phyloP scores from a whole-genome alignment of 1,284 basidiomycete genomes.

The Cryptococcus sp. region DNA sequence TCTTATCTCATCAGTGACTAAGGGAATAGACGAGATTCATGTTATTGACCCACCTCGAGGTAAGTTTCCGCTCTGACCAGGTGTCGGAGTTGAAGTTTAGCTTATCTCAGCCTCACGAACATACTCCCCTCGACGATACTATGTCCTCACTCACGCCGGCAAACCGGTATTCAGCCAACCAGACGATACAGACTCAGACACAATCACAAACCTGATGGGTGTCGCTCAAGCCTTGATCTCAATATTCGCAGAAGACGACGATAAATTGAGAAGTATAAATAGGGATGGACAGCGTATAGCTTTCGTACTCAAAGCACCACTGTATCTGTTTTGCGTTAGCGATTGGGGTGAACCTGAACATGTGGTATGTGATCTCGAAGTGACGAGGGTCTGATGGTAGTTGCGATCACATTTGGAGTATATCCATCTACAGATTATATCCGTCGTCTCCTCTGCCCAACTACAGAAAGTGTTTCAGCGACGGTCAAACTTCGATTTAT shows the following conservation, averaged over 20 bases:
- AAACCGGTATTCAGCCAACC: conserved; percentile 88
- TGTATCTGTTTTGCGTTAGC: conserved; percentile 87
- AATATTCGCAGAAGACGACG: conserved; percentile 72
- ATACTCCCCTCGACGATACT: conserved; percentile 63
- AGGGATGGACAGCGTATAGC: conserved; percentile 69
- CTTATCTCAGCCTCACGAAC: neutral
- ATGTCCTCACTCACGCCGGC: conserved; percentile 87
- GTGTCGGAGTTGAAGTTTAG: neutral
- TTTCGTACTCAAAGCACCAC: conserved; percentile 76
- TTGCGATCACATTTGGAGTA: conserved; percentile 90
- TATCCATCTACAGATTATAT: conserved; percentile 85
- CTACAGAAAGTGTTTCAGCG: conserved; percentile 79
- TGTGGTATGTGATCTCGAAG: conserved; percentile 60
- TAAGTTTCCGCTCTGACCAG: neutral
- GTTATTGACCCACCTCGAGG: conserved; percentile 1
- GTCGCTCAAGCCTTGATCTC: conserved; percentile 94
- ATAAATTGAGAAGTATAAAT: conserved; percentile 60
- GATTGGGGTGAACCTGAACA: conserved; percentile 91
- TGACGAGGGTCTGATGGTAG: conserved; percentile 50
- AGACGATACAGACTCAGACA: conserved; percentile 49
- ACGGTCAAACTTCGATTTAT: conserved; percentile 84
- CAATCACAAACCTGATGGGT: conserved; percentile 75
- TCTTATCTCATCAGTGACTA: neutral
- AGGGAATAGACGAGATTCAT: conserved; percentile 1
- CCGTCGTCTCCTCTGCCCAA: conserved; percentile 79